phyloP scores from a whole-genome alignment of 106 monocot genomes.

The Gastrodia elata region DNA sequence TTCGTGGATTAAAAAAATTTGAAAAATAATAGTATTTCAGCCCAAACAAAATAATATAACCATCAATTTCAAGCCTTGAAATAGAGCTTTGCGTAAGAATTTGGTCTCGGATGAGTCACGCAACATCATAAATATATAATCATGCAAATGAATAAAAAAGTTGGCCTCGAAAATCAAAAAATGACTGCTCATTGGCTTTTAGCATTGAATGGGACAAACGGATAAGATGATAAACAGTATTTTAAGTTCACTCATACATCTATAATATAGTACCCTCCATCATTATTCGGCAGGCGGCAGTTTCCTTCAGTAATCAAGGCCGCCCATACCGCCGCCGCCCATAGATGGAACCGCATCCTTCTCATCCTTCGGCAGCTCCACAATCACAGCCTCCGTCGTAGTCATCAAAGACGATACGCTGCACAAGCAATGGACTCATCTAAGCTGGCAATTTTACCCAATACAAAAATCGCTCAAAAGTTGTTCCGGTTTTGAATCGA shows the following conservation, averaged over 20 bases:
- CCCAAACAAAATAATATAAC: too few relatives aligned
- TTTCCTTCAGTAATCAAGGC: constrained; percentile 15
- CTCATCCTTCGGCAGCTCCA: constrained; percentile 59
- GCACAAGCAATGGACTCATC: too few relatives aligned
- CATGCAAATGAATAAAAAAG: neutral
- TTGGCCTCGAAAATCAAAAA: constrained; percentile 3
- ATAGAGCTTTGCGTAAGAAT: too few relatives aligned
- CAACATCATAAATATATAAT: too few relatives aligned
- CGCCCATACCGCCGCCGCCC: constrained; percentile 21
- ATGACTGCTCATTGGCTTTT: neutral
- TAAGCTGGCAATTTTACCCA: too few relatives aligned
- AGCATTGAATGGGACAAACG: neutral
- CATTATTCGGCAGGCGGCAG: neutral
- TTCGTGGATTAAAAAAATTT: too few relatives aligned
- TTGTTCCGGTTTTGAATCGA: too few relatives aligned
- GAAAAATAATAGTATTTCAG: too few relatives aligned
- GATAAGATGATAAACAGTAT: neutral
- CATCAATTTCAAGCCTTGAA: too few relatives aligned
- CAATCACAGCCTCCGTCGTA: constrained; percentile 63
- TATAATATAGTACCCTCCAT: neutral
- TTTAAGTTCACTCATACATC: neutral
- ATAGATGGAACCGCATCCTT: constrained; percentile 12
- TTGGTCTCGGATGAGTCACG: too few relatives aligned
- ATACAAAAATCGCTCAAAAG: too few relatives aligned
- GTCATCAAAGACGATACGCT: constrained; percentile 72